A percentile compares a stretch with the other conserved stretches of the same genome.
These are phyloP conservation scores for Eucalyptus sideroxylon DNA, from an alignment of 345 rosid species.

Conservation along the genomic window DNA sequence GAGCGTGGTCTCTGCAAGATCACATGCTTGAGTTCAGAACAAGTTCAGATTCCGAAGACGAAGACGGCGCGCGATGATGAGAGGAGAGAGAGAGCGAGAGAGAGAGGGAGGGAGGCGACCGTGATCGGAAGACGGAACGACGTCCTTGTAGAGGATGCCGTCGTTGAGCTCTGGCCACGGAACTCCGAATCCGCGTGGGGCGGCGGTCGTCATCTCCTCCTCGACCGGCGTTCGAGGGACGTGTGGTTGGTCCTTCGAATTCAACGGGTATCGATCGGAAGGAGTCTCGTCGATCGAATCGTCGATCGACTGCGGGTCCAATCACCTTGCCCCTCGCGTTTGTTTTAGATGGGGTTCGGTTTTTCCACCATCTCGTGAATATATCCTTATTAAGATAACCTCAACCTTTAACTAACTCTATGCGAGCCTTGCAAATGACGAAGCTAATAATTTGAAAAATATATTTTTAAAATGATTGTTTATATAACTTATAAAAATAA, in stretches of 20 bases:
- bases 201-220: background rate
- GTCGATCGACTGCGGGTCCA: background rate
- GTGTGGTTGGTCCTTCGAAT: background rate
- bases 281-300: background rate
- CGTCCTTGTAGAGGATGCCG: constrained; percentile 58
- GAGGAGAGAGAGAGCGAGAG: no score
- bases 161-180: constrained; percentile 81
- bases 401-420: background rate
- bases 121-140: constrained; percentile 35
- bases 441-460: no score
- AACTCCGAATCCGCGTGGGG: constrained; percentile 24
- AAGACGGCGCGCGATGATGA: no score
- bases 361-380: background rate
- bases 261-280: background rate
- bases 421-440: background rate
- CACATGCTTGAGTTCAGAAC: background rate
- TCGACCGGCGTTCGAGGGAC: background rate
- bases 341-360: background rate
- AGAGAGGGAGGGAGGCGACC: constrained; percentile 12
- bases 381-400: background rate
- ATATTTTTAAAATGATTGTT: no score
- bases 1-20: constrained; percentile 20
- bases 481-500: no score
- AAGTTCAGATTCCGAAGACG: background rate
- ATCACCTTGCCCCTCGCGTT: background rate